Conservation (phyloP, 2,329 filamentous ascomycete genomes). For the Ceratocystis diversiconidia region DNA sequence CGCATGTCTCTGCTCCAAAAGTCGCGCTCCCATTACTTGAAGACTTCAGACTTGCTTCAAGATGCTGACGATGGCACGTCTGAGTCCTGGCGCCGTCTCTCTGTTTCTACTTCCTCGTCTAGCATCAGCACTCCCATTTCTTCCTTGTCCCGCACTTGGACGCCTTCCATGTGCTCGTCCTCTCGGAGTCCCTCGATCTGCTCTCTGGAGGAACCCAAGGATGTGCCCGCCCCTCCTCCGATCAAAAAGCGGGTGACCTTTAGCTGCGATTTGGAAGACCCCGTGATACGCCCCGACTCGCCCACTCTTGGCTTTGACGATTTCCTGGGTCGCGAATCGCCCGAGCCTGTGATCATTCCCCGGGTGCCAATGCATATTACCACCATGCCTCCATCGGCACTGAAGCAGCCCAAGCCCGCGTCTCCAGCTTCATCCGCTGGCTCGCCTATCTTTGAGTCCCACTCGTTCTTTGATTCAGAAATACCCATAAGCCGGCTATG, state of each 20-base stretch:
- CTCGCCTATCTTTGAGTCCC: conserved; percentile 7
- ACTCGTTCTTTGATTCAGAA: conserved; percentile 26
- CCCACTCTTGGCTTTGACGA: conserved; percentile 44
- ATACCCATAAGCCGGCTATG: conserved; percentile 36
- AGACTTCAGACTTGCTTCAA: conserved; percentile 34
- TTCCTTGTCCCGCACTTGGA: conserved; percentile 32
- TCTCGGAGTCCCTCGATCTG: conserved; percentile 35
- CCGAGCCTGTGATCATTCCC: conserved; percentile 17
- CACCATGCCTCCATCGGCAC: conserved; percentile 16
- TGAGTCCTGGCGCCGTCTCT: conserved; percentile 29
- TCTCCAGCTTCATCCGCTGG: conserved; percentile 3
- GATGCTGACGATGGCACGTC: conserved; percentile 32
- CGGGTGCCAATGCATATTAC: conserved; percentile 17
- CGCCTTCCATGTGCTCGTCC: conserved; percentile 32
- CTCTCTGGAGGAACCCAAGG: conserved; percentile 25
- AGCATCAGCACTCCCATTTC: conserved; percentile 34
- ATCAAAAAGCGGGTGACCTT: conserved; percentile 30
- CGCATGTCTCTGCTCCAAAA: conserved; percentile 36
- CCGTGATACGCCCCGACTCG: conserved; percentile 43
- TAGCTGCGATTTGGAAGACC: conserved; percentile 28
- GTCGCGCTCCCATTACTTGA: conserved; percentile 38
- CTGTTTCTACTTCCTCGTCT: conserved; percentile 24
- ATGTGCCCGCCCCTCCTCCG: conserved; percentile 12
- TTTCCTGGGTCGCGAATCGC: conserved; percentile 22
- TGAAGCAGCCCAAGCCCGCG: conserved; percentile 17